Conservation (phyloP, 1,284 basidiomycete genomes). For the Sphagnurus paluster region DNA sequence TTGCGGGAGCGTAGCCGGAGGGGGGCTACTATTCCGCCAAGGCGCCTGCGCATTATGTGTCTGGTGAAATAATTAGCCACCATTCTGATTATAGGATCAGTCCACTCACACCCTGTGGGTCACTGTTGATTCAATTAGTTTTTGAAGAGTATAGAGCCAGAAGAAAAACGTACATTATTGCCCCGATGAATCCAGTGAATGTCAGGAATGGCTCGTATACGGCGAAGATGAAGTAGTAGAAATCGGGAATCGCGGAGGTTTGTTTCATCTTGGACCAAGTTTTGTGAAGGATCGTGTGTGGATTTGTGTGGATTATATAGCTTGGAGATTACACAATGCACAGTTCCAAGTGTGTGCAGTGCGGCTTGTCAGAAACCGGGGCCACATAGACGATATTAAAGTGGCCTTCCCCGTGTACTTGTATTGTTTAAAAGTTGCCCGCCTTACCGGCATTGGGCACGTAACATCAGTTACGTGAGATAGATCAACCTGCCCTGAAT, state of each 20-base stretch:
- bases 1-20: constrained; percentile 50
- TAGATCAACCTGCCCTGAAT: constrained; percentile 34
- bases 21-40: constrained; percentile 52
- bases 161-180: constrained; percentile 41
- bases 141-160: neutral
- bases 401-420: constrained; percentile 18
- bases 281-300: constrained; percentile 7
- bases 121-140: too few relatives aligned
- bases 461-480: constrained; percentile 9
- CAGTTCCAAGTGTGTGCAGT: constrained; percentile 1
- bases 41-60: constrained; percentile 73
- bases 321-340: constrained; percentile 11
- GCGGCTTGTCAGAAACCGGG: constrained; percentile 12
- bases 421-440: constrained; percentile 10
- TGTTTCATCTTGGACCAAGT: constrained; percentile 33
- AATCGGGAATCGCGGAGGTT: constrained; percentile 63
- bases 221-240: constrained; percentile 72
- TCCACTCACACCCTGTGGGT: constrained; percentile 58
- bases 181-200: constrained; percentile 62
- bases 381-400: constrained; percentile 17
- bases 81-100: constrained; percentile 1
- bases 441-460: constrained; percentile 15
- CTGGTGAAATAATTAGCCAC: constrained; percentile 34
- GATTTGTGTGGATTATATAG: constrained; percentile 6
- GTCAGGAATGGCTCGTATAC: constrained; percentile 71